Base-by-base conservation (phyloP, 176 grass and related monocot species). In the Coix lacrymajobi region DNA sequence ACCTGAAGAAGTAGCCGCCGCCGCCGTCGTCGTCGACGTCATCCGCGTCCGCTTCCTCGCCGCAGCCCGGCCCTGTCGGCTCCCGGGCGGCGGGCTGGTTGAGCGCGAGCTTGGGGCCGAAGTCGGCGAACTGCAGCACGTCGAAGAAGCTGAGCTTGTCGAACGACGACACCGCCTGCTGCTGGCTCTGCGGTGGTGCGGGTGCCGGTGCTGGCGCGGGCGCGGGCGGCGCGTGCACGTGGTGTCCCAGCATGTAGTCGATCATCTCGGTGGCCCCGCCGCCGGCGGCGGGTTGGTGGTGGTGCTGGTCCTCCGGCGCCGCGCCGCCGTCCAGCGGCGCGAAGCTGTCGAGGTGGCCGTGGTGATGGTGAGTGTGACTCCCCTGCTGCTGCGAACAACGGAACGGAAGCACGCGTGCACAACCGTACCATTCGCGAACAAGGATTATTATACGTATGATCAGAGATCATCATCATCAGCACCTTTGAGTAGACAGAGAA, bases 41-140 rank as follows among this genome's bases (percentile, higher is more conserved):
- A 16, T 71, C 66, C 14, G 58, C 64, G 39, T 85, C 66, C 14
- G 58, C 64, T 32, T 85, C 71, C 1, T 76, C 56, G 14, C 1
- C 7, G 30, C 54, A 20, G 20, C 36, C 56, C 8, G 56, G n/a
- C n/a, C n/a, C n/a, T n/a, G n/a, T n/a, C n/a, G n/a, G n/a, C n/a
- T n/a, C n/a, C n/a, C n/a, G n/a, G n/a, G 62, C 36, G 6, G 64
- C 70, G 5, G 96, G 80, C 51, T 91, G 93, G 87, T 85, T 91
- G 58, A 99, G 93, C 17, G 80, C 85, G 51, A 99, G 96, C 86
- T 87, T 95, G 36, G 96, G 93, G 16, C 96, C 93, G 48, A 99
- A 94, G 68, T 99, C 96, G 6, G 93, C 79, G 83, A 99, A 99
- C 73, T 96, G 96, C 58, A 99, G 79, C 22, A 94, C 96, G 73